Evolutionary conservation across 1,284 basidiomycete genomes (phyloP), one percentile per base, ranked within the genome.

Genomic region (Ganoderma leucocontextum): DNA sequence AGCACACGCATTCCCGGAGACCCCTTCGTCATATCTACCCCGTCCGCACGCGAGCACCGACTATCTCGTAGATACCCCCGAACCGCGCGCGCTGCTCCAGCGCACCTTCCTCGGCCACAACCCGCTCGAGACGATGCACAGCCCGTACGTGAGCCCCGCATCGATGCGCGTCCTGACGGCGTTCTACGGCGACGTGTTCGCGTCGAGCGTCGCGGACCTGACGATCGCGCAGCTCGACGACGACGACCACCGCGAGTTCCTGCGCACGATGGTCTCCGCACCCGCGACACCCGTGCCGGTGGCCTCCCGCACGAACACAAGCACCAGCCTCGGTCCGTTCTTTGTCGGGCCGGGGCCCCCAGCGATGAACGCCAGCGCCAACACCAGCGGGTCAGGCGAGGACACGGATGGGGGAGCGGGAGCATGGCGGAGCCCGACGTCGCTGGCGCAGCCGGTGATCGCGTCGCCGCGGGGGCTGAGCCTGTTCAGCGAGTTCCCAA

Each of bases 31-130:
- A 0, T 84, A 84, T 66, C 78, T 85, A n/a, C 84, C 85, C 6
- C 81, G 85, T 7, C 85, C 86, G 8, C 84, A 87, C 71, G 80
- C 77, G 35, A 65, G 73, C 9, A 85, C 83, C 8, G 86, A 86
- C 75, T 87, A 86, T 69, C 81, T 86, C 29, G 82, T 84, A n/a
- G 85, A 87, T 73, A 86, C 83, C 1, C 84, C 84, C 2, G 85
- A 86, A 66, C 84, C 85, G 1, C 83, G 85, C 57, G 84, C 84
- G 0, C 80, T 86, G 17, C 79, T 86, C 9, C 84, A 85, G 58
- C 82, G 84, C 47, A 84, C 84, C 9, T 86, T 86, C 78, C 80
- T 86, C 3, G 85, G 85, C 64, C 68, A 77, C 38, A 80, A 82
- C 58, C 79, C 85, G 9, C 77, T 82, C 76, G 81, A 83, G 67